phyloP scores from a whole-genome alignment of 768 basidiomycete genomes.

The Rhodotorula babjevae region DNA sequence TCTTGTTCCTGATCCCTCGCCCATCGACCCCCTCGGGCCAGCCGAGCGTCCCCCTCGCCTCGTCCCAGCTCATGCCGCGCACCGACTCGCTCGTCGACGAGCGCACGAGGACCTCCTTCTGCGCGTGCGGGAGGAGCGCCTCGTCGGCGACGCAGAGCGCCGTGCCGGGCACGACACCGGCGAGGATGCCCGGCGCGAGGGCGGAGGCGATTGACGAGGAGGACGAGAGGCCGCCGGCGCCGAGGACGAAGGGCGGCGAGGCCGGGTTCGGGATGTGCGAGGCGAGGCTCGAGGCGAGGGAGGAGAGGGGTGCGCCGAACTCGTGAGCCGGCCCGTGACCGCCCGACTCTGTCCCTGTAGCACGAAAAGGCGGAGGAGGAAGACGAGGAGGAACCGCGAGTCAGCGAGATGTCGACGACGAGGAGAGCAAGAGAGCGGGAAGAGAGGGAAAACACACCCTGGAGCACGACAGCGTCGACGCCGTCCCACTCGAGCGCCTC shows the following conservation, averaged over 20 bases:
- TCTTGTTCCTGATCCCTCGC: slow-evolving; percentile 57
- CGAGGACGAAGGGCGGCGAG: slow-evolving; percentile 48
- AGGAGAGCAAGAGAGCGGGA: too few species aligned
- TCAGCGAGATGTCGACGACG: not conserved
- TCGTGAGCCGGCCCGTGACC: slow-evolving; percentile 60
- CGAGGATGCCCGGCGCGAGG: slow-evolving; percentile 57
- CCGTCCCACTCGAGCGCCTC: slow-evolving; percentile 61
- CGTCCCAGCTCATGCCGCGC: slow-evolving; percentile 63
- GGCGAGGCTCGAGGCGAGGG: not conserved
- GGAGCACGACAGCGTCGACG: slow-evolving; percentile 68
- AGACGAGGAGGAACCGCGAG: not conserved
- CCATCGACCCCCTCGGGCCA: slow-evolving; percentile 55
- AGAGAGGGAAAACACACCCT: slow-evolving; percentile 54
- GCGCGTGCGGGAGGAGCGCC: slow-evolving; percentile 56
- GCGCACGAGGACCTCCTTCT: slow-evolving; percentile 55
- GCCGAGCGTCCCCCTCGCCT: slow-evolving; percentile 52
- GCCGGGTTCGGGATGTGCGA: too few species aligned
- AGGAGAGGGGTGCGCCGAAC: slow-evolving; percentile 53
- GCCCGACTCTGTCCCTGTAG: slow-evolving; percentile 68
- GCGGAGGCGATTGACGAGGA: slow-evolving; percentile 64
- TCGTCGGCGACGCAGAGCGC: slow-evolving; percentile 68
- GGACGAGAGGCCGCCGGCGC: slow-evolving; percentile 67
- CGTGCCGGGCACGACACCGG: slow-evolving; percentile 68
- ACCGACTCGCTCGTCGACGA: slow-evolving; percentile 48
- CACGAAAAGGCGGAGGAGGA: slow-evolving; percentile 1